Evolutionary conservation across 768 basidiomycete genomes (phyloP).

Genomic region (Sarcomyxa edulis): DNA sequence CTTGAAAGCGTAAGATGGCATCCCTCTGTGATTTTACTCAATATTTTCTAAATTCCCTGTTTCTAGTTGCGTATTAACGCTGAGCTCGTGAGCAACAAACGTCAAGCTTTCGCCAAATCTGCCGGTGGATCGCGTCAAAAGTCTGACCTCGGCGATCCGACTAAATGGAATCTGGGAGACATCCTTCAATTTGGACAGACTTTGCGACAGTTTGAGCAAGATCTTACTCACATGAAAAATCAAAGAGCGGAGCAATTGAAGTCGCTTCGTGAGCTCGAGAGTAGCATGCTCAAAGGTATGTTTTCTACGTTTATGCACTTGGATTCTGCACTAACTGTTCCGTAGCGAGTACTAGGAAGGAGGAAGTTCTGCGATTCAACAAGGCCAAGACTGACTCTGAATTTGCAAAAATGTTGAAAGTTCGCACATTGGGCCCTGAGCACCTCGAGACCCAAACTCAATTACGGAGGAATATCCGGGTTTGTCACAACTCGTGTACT

Average conservation of each 20-base stretch:
- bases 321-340: slow-evolving; percentile 1
- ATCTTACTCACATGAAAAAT: slow-evolving; percentile 44
- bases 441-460: slow-evolving; percentile 78
- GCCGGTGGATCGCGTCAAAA: slow-evolving; percentile 32
- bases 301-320: slow-evolving; percentile 2
- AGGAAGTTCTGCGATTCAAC: slow-evolving; percentile 78
- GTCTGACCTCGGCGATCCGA: slow-evolving; percentile 38
- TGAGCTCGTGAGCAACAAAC: slow-evolving; percentile 28
- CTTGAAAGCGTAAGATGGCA: slow-evolving; percentile 48
- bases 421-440: slow-evolving; percentile 82
- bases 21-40: slow-evolving; percentile 1
- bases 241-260: slow-evolving; percentile 34
- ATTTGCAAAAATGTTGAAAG: slow-evolving; percentile 69
- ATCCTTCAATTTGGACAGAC: slow-evolving; percentile 44
- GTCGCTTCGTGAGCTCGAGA: slow-evolving; percentile 51
- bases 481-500: slow-evolving; percentile 27
- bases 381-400: slow-evolving; percentile 75
- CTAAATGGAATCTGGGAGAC: slow-evolving; percentile 54
- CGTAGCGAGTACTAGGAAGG: slow-evolving; percentile 73
- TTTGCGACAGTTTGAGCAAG: slow-evolving; percentile 43
- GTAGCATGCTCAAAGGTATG: slow-evolving; percentile 63
- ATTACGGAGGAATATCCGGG: slow-evolving; percentile 67
- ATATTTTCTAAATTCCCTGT: slow-evolving; percentile 1
- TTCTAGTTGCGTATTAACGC: slow-evolving; percentile 41
- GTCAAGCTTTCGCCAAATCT: slow-evolving; percentile 29